A percentile compares a stretch with the other conserved stretches of the same genome.
phyloP scores from a whole-genome alignment of 768 basidiomycete species.

The Hygrophorus russula region DNA sequence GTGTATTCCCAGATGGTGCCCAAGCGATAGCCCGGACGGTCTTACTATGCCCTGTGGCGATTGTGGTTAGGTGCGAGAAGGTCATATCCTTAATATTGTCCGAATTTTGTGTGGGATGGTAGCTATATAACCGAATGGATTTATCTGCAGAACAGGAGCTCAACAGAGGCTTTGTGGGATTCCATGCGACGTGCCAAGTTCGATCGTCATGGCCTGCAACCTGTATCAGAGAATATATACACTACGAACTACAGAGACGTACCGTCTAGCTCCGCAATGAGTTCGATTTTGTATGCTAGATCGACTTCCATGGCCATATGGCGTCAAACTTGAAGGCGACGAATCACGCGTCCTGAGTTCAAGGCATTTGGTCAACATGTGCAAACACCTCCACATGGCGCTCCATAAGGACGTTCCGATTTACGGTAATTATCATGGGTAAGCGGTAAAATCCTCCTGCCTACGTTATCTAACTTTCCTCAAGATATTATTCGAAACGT shows the following conservation, averaged over 20 bases:
- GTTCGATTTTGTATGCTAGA: conserved; percentile 18
- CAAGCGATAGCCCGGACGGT: conserved; percentile 83
- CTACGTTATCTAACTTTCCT: conserved; percentile 3
- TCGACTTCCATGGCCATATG: conserved; percentile 9
- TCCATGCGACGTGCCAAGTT: conserved; percentile 87
- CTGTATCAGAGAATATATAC: neutral
- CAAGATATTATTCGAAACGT: conserved; percentile 71
- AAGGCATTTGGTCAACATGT: too few relatives aligned
- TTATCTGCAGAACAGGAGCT: conserved; percentile 96
- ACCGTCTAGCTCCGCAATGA: conserved; percentile 24
- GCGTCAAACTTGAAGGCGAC: neutral
- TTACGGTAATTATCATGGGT: conserved; percentile 73
- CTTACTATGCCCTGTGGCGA: conserved; percentile 78
- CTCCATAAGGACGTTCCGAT: conserved; percentile 20
- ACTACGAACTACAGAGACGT: neutral
- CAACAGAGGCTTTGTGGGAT: conserved; percentile 66
- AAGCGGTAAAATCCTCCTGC: conserved; percentile 6
- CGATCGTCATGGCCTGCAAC: conserved; percentile 63
- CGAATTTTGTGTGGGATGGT: conserved; percentile 24
- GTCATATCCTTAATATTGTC: conserved; percentile 14
- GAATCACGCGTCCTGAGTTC: too few relatives aligned
- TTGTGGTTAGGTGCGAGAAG: conserved; percentile 51
- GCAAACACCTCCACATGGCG: neutral
- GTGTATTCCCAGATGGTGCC: conserved; percentile 75
- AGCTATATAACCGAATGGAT: conserved; percentile 76